These are phyloP conservation scores for Amphirosellinia nigrospora DNA, from an alignment of 495 filamentous ascomycete species.

Conservation along the genomic window DNA sequence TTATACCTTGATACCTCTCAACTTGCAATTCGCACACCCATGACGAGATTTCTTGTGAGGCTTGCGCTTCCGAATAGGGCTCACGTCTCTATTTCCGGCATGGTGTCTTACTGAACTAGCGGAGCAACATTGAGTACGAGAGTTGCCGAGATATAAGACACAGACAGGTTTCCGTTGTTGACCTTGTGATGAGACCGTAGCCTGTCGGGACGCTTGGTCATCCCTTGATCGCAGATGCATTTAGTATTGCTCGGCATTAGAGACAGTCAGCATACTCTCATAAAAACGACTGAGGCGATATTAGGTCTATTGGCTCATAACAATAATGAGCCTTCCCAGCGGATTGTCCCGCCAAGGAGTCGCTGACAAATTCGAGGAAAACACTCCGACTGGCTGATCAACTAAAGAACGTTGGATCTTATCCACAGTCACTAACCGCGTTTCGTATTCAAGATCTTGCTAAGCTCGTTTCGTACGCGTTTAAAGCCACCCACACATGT, in stretches of 20 bases:
- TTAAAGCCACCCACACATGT: not conserved
- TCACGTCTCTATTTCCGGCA: not conserved
- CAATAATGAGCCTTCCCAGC: no score
- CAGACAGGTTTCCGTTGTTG: not conserved
- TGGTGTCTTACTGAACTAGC: not conserved
- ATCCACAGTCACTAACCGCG: slow-evolving; percentile 32
- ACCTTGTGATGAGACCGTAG: not conserved
- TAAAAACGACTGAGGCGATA: not conserved
- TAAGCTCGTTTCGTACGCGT: slow-evolving; percentile 13
- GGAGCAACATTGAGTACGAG: no score
- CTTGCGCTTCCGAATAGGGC: slow-evolving; percentile 40
- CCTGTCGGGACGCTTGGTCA: not conserved
- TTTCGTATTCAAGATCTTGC: slow-evolving; percentile 31
- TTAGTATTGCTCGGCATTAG: not conserved
- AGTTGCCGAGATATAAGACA: not conserved
- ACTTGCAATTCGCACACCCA: slow-evolving; percentile 57
- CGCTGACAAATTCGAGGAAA: not conserved
- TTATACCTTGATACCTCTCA: slow-evolving; percentile 52
- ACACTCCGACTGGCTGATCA: not conserved
- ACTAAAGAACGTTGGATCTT: not conserved
- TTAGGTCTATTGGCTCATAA: not conserved
- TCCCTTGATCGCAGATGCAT: not conserved
- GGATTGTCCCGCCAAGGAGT: no score
- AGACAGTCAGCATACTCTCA: not conserved
- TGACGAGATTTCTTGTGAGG: slow-evolving; percentile 50